Evolutionary conservation across 1,139 yeast species (phyloP), one percentile per base, ranked within the genome.

Genomic region (Yamadazyma sp.): DNA sequence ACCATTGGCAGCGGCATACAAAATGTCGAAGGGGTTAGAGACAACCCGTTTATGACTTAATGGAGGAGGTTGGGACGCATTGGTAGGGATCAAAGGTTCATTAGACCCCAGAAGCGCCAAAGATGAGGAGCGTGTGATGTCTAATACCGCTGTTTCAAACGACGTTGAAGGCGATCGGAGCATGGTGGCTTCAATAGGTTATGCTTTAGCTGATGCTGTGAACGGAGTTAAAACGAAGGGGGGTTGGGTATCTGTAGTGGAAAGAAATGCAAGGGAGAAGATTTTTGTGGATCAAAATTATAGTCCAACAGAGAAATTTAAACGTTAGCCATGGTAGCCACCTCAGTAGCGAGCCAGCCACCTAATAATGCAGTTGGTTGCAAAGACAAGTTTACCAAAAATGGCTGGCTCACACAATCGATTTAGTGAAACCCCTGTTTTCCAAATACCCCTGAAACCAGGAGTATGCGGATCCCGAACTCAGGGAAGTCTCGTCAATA

Each of bases 1-100:
- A n/a, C 23, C 28, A 27, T 27, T 23, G 11, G 17, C 31, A 16
- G 31, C n/a, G 17, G 20, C 47, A 30, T 57, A 56, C 3, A 58
- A 35, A 3, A 57, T 41, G 34, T 53, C 60, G 42, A 57, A 57
- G 2, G 62, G 62, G 36, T 58, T 55, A 2, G 58, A 50, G 4
- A 43, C 39, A 3, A 48, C 43, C 41, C 54, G 34, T 40, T 43
- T 49, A 43, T 45, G 52, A 31, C 38, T 37, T 38, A 42, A 42
- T 3, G 17, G 24, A 10, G 31, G 35, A 17, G 31, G 28, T 17
- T 32, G 37, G 2, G 22, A 20, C 5, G 22, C 8, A 20, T 20
- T 20, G 8, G 22, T 5, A 20, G 31, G 31, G 10, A 28, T 7
- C 3, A 25, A n/a, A 3, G 6, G 16, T 8, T 26, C 28, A 14